These are phyloP conservation scores for Epichloe scottii DNA, from an alignment of 2,329 filamentous ascomycete species.

Conservation along the genomic window DNA sequence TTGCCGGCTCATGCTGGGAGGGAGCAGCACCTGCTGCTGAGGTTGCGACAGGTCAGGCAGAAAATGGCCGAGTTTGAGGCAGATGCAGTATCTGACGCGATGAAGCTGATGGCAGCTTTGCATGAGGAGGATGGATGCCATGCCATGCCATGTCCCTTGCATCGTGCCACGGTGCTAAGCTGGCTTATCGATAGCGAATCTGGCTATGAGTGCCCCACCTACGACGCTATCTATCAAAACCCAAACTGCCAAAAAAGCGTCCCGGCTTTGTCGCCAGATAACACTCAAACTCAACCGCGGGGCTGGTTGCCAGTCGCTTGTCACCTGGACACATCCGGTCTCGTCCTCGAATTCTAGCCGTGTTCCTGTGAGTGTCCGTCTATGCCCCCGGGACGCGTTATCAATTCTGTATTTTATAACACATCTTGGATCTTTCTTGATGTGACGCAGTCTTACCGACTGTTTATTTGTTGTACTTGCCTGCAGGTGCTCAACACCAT, in stretches of 20 bases:
- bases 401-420: neutral
- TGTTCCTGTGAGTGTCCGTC: neutral
- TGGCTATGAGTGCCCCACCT: no score
- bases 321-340: neutral
- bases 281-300: no score
- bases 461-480: neutral
- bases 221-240: neutral
- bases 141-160: neutral
- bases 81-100: no score
- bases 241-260: no score
- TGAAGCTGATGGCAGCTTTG: no score
- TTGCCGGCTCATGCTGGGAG: conserved; percentile 28
- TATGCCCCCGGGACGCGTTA: neutral
- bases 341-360: neutral
- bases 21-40: neutral
- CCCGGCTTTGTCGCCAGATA: no score
- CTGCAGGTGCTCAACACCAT: conserved; percentile 13
- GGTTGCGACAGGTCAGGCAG: neutral
- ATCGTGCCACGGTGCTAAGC: neutral
- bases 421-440: neutral
- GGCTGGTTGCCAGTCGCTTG: neutral
- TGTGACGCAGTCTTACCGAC: neutral
- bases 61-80: neutral
- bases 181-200: neutral
- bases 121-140: no score